These are phyloP conservation scores for Debaryomyces psychrophilus DNA, from an alignment of 1,139 yeast species.

Conservation along the genomic window DNA sequence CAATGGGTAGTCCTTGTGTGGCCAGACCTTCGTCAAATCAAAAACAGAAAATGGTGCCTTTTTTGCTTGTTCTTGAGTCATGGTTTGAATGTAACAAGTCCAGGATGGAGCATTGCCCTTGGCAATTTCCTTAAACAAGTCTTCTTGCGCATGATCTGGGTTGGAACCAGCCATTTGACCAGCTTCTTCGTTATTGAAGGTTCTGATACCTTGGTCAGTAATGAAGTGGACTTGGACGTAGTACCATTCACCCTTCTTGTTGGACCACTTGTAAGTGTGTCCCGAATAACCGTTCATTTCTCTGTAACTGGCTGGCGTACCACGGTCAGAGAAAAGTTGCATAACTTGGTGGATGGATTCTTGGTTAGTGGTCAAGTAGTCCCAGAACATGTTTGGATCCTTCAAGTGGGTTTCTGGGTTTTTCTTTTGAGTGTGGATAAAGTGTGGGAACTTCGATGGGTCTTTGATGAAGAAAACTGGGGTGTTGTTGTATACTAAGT, in stretches of 20 bases:
- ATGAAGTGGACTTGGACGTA: constrained; percentile 68
- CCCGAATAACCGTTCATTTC: constrained; percentile 75
- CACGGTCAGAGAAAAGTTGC: constrained; percentile 66
- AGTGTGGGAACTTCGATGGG: constrained; percentile 85
- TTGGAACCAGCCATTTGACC: constrained; percentile 58
- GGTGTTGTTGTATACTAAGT: constrained; percentile 88
- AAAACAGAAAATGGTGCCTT: constrained; percentile 64
- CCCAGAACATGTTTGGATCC: constrained; percentile 78
- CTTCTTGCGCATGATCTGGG: constrained; percentile 68
- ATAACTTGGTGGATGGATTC: constrained; percentile 68
- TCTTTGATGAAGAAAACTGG: constrained; percentile 87
- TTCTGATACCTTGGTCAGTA: constrained; percentile 62
- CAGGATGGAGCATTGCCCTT: constrained; percentile 63
- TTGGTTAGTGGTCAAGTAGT: constrained; percentile 62
- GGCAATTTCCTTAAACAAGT: constrained; percentile 62
- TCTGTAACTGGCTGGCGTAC: constrained; percentile 67
- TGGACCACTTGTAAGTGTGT: constrained; percentile 71
- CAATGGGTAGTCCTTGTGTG: constrained; percentile 74
- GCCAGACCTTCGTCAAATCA: constrained; percentile 80
- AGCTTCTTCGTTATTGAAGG: constrained; percentile 61
- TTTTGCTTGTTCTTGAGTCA: constrained; percentile 68
- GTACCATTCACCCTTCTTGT: constrained; percentile 64
- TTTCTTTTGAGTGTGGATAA: constrained; percentile 82
- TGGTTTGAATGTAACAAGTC: constrained; percentile 67
- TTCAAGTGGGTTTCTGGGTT: constrained; percentile 82